Evolutionary conservation across 225 moss, liverwort and hornwort species (phyloP).

Genomic region (Straminergon stramineum): DNA sequence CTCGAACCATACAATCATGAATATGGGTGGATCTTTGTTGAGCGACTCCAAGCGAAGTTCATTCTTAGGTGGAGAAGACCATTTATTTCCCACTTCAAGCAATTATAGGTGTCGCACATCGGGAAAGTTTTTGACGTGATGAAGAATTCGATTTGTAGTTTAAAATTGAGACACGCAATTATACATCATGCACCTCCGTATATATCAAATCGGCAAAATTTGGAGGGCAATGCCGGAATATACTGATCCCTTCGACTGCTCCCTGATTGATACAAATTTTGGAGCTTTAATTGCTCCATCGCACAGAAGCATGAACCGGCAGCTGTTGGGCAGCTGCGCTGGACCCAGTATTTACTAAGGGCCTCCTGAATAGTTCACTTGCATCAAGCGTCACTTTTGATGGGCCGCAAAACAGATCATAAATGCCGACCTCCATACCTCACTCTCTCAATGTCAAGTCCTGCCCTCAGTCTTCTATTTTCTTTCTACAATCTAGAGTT

Average conservation of each 20-base stretch:
- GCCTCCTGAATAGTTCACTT: not conserved
- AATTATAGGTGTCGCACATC: too few relatives aligned
- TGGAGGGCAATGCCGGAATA: too few relatives aligned
- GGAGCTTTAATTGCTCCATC: not conserved
- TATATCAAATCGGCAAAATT: too few relatives aligned
- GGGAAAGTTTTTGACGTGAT: too few relatives aligned
- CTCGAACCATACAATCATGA: not conserved
- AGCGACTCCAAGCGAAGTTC: not conserved
- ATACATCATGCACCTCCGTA: too few relatives aligned
- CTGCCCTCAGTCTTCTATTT: not conserved
- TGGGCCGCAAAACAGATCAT: not conserved
- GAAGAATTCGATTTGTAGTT: too few relatives aligned
- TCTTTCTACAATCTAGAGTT: not conserved
- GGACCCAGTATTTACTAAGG: not conserved
- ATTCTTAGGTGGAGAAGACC: not conserved
- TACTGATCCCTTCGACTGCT: too few relatives aligned
- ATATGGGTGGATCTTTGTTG: not conserved
- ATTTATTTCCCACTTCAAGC: too few relatives aligned
- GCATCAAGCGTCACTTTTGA: not conserved
- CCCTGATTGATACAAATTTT: too few relatives aligned
- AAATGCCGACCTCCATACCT: not conserved
- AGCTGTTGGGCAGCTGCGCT: too few relatives aligned
- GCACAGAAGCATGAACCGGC: not conserved
- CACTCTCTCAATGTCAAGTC: not conserved
- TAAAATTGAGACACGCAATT: too few relatives aligned